These are phyloP conservation scores for Suhomyces anneliseae DNA, from an alignment of 1,139 yeast species.

Conservation along the genomic window DNA sequence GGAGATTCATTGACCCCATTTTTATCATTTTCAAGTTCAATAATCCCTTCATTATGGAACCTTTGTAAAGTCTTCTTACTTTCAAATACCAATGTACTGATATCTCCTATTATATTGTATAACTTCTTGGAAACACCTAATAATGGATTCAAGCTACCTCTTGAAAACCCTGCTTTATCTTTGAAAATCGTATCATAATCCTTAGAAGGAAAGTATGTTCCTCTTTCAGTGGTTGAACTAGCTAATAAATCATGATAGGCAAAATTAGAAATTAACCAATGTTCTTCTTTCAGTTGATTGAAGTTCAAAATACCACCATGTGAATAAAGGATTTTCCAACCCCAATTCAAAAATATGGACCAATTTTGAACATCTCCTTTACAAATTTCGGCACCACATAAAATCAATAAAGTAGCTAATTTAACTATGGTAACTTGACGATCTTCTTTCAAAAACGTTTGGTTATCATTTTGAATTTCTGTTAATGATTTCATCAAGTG, in stretches of 20 bases:
- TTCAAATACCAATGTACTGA: conserved; percentile 59
- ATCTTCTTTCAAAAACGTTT: conserved; percentile 13
- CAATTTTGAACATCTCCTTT: conserved; percentile 73
- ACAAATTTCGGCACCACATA: conserved; percentile 74
- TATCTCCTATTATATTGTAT: conserved; percentile 66
- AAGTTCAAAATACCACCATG: conserved; percentile 63
- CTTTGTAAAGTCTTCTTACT: conserved; percentile 33
- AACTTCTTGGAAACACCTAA: conserved; percentile 72
- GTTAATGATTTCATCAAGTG: conserved; percentile 33
- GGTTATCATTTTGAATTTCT: conserved; percentile 13
- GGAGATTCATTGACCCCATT: conserved; percentile 9
- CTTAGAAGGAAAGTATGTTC: conserved; percentile 55
- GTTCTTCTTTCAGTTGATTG: conserved; percentile 55
- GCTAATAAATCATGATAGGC: conserved; percentile 81
- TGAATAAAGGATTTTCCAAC: conserved; percentile 54
- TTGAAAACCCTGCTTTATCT: conserved; percentile 31
- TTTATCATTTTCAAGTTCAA: conserved; percentile 3
- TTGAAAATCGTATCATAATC: conserved; percentile 59
- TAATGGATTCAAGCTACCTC: conserved; percentile 59
- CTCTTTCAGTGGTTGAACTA: conserved; percentile 55
- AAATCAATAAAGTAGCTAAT: conserved; percentile 63
- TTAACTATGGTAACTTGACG: conserved; percentile 38
- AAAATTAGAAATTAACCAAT: conserved; percentile 78
- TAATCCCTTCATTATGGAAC: conserved; percentile 15
- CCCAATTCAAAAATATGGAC: conserved; percentile 62